A percentile compares a stretch with the other conserved stretches of the same genome.
phyloP scores from a whole-genome alignment of 805 yeast species.

The Ascoidea rubescens region DNA sequence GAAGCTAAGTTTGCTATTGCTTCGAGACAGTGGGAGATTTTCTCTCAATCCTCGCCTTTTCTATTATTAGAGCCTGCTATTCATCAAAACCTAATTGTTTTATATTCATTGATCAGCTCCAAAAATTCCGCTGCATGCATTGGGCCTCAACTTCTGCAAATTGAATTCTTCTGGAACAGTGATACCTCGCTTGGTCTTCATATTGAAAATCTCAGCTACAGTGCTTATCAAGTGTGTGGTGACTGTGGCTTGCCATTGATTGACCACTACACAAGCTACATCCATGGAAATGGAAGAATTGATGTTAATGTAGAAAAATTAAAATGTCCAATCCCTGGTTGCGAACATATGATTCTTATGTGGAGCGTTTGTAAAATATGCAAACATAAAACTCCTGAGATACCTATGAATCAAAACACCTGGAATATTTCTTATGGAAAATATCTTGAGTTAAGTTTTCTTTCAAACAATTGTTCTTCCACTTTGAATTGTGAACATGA shows the following conservation, averaged over 20 bases:
- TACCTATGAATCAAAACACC: constrained; percentile 73
- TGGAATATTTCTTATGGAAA: constrained; percentile 92
- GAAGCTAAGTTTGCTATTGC: constrained; percentile 19
- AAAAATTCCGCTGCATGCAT: constrained; percentile 83
- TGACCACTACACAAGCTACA: constrained; percentile 78
- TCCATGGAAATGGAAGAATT: constrained; percentile 74
- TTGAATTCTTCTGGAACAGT: constrained; percentile 82
- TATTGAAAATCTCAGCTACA: constrained; percentile 62
- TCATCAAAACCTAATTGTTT: constrained; percentile 68
- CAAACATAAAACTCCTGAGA: constrained; percentile 56
- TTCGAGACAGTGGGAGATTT: constrained; percentile 56
- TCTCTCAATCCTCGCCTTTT: constrained; percentile 32
- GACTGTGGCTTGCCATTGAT: constrained; percentile 60
- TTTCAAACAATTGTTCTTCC: constrained; percentile 49
- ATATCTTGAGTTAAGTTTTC: constrained; percentile 73
- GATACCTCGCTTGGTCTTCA: constrained; percentile 86
- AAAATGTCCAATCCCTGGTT: constrained; percentile 40
- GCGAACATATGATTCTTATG: constrained; percentile 58
- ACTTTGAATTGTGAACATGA: constrained; percentile 67
- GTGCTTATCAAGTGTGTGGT: constrained; percentile 62
- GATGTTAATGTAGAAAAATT: constrained; percentile 60
- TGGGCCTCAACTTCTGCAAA: constrained; percentile 76
- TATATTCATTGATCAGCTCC: constrained; percentile 72
- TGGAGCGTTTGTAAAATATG: constrained; percentile 90
- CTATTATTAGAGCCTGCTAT: constrained; percentile 51